Evolutionary conservation across 305 asterid species (phyloP).

Genomic region (Galium porrigens): DNA sequence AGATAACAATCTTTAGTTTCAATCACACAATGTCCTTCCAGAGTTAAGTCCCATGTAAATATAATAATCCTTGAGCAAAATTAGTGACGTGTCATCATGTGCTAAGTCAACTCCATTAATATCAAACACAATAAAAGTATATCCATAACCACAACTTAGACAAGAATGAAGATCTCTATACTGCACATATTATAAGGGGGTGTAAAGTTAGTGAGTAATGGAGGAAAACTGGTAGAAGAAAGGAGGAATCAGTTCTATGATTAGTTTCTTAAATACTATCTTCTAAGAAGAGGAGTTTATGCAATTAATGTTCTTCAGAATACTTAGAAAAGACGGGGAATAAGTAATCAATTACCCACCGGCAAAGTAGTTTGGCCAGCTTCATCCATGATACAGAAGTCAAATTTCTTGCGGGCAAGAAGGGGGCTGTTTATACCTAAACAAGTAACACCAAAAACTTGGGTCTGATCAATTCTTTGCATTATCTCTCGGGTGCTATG

Average conservation of each 20-base stretch:
- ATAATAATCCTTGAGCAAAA: background rate
- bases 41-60: background rate
- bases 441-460: constrained; percentile 87
- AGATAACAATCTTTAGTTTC: background rate
- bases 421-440: constrained; percentile 83
- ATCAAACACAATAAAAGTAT: background rate
- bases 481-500: constrained; percentile 45
- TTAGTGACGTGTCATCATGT: background rate
- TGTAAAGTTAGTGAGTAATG: too few species aligned
- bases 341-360: constrained; percentile 27
- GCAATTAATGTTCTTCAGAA: background rate
- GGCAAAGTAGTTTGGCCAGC: constrained; percentile 97
- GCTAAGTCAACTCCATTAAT: background rate
- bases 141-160: background rate
- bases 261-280: background rate
- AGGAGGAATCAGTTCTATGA: background rate
- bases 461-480: constrained; percentile 48
- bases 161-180: background rate
- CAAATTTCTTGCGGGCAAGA: constrained; percentile 72
- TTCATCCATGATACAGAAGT: constrained; percentile 96
- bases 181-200: too few species aligned
- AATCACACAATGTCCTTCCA: background rate
- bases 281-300: background rate
- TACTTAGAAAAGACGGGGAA: background rate
- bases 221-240: constrained; percentile 1